Evolutionary conservation across 1,284 basidiomycete genomes (phyloP), one percentile per base, ranked within the genome.

Genomic region (Sporisorium exsertum): DNA sequence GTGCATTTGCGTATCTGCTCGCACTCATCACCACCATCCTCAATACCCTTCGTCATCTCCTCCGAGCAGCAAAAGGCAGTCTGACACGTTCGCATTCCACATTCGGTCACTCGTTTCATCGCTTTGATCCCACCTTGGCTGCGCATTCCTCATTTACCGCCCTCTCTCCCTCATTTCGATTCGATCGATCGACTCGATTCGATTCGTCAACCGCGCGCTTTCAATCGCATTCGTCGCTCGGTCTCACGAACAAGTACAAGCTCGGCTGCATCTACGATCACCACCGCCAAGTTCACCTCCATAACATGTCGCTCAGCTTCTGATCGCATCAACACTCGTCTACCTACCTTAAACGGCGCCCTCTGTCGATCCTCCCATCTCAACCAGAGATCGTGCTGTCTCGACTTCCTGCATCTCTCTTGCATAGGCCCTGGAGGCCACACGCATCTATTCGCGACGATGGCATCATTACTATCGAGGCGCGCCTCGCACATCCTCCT

Each of bases 401-500:
- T 40, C 18, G 12, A 5, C 15, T n/a, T n/a, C 29, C 26, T 2
- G 6, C 20, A 15, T 49, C 37, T 33, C 20, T n/a, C 37, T 40
- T 32, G 22, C 45, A 18, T 45, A 29, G 40, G 64, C 59, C 33
- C 29, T n/a, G 37, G 37, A 5, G 37, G 15, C 20, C 50, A n/a
- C n/a, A n/a, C n/a, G 24, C 50, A 37, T 37, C 12, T 3, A 35
- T 22, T 22, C 13, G 1, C 43, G 16, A 62, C 27, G 18, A 84
- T 72, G 81, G 75, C 43, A 15, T 80, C 46, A 16, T 73, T 55
- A 51, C 73, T 74, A 32, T 77, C 79, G 18, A 77, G 81, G 65
- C 67, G 77, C 29, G 47, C 71, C 42, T 78, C 77, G 52, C 72
- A 77, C 37, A 74, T 78, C 45, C 89, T 92, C 66, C 90, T 97